Conservation (phyloP, 768 basidiomycete genomes). For the Termitomyces heimii region DNA sequence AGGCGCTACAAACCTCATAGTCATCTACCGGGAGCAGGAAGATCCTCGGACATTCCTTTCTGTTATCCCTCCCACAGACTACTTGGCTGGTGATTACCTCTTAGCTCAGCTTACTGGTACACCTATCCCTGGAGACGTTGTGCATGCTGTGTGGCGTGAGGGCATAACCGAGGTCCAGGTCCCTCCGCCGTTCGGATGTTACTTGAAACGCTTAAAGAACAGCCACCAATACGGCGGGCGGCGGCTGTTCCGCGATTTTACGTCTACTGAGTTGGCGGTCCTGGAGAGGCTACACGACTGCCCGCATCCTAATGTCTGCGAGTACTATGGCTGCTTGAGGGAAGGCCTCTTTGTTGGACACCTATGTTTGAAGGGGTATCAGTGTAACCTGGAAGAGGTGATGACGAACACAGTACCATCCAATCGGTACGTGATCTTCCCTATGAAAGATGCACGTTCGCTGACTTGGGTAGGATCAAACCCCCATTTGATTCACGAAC, state of each 20-base stretch:
- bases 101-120: constrained; percentile 1
- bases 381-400: constrained; percentile 6
- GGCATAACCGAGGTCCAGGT: constrained; percentile 3
- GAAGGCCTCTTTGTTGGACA: constrained; percentile 7
- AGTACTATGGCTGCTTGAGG: constrained; percentile 6
- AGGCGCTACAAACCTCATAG: constrained; percentile 4
- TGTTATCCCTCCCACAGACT: constrained; percentile 1
- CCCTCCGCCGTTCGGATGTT: constrained; percentile 2
- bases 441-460: not conserved
- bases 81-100: constrained; percentile 2
- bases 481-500: constrained; percentile 4
- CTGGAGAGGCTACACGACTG: constrained; percentile 1
- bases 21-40: constrained; percentile 4
- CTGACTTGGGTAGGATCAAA: not conserved
- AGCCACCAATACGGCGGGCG: constrained; percentile 4
- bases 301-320: constrained; percentile 2
- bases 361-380: constrained; percentile 7
- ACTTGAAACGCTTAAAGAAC: constrained; percentile 3
- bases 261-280: constrained; percentile 4
- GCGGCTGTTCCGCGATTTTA: constrained; percentile 4
- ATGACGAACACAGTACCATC: constrained; percentile 1
- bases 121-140: constrained; percentile 1
- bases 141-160: constrained; percentile 6
- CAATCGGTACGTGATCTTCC: not conserved
- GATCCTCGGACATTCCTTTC: constrained; percentile 1